Base-by-base conservation (phyloP, 441 rosid species). In the Dalechampia spathulata region DNA sequence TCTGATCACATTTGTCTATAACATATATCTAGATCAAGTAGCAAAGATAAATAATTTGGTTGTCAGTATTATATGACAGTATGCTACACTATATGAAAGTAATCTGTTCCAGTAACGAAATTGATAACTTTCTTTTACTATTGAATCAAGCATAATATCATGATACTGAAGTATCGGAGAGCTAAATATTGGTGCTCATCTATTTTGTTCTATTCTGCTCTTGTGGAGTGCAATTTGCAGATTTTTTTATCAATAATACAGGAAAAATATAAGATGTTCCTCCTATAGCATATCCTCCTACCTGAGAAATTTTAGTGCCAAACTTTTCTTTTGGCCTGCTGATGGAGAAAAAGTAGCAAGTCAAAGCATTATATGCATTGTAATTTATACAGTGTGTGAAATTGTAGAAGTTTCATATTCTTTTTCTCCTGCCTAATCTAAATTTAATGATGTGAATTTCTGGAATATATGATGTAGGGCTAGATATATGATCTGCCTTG, bases 361-460 rank as follows among this genome's bases (percentile, higher is more conserved):
- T 21, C 20, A 42, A 14, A 56, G n/a, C 49, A 17, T 42, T 56
- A 6, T 55, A 6, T 43, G 19, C n/a, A 4, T 13, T 42, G 23
- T 5, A 2, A 14, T 30, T 8, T 30, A 8, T n/a, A n/a, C n/a
- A 30, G 4, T 30, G 4, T 30, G 17, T 22, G 34, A 57, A 57
- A 21, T 32, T 8, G 56, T 12, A 14, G 48, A 26, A 30, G 55
- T 41, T 10, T 16, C 28, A 2, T 23, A 14, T 12, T 28, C 27
- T n/a, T 14, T 27, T 38, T 46, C 37, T 40, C 7, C 9, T 42
- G 52, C 12, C 19, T 22, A 37, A 23, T 49, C 7, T 40, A 17
- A 17, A 40, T 36, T 36, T 41, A 19, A 4, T 52, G 51, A 15
- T 26, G 15, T 38, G 62, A 34, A 58, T 13, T 58, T 58, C 62